phyloP scores from a whole-genome alignment of 768 basidiomycete species.

The Suillus clintonianus region DNA sequence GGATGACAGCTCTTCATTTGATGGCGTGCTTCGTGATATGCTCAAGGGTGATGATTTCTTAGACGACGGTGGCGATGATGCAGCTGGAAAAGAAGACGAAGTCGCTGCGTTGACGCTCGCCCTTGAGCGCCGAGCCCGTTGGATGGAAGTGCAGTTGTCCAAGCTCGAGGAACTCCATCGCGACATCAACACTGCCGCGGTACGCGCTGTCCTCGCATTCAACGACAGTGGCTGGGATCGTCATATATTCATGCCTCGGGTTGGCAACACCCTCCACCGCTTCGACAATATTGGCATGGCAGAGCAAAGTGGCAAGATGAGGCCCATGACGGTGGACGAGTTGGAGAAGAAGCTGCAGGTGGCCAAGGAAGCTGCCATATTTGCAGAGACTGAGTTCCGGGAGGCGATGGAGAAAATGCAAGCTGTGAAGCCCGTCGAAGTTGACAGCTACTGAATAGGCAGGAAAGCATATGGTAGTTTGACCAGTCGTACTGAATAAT shows the following conservation, averaged over 20 bases:
- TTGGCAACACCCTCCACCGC: constrained; percentile 63
- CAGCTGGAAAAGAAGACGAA: constrained; percentile 73
- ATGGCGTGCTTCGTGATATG: constrained; percentile 85
- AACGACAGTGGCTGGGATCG: constrained; percentile 88
- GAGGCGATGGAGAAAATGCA: constrained; percentile 75
- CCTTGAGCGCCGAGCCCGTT: constrained; percentile 84
- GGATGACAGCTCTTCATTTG: constrained; percentile 89
- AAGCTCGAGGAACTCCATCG: constrained; percentile 88
- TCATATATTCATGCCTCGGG: constrained; percentile 65
- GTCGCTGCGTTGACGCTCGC: constrained; percentile 82
- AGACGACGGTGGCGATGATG: constrained; percentile 70
- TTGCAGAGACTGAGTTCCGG: constrained; percentile 72
- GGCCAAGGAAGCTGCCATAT: constrained; percentile 70
- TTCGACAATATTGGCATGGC: constrained; percentile 69
- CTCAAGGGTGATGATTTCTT: constrained; percentile 86
- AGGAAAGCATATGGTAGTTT: background rate
- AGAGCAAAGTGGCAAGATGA: constrained; percentile 41
- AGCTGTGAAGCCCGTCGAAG: constrained; percentile 48
- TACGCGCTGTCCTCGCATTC: constrained; percentile 77
- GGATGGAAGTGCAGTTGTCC: constrained; percentile 91
- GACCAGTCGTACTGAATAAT: background rate
- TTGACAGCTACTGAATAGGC: constrained; percentile 32
- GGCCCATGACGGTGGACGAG: constrained; percentile 67
- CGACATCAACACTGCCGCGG: constrained; percentile 87
- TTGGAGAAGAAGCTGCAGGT: constrained; percentile 72